Evolutionary conservation across 2,329 filamentous ascomycete genomes (phyloP).

Genomic region (Lecanoromycetidae sp.): DNA sequence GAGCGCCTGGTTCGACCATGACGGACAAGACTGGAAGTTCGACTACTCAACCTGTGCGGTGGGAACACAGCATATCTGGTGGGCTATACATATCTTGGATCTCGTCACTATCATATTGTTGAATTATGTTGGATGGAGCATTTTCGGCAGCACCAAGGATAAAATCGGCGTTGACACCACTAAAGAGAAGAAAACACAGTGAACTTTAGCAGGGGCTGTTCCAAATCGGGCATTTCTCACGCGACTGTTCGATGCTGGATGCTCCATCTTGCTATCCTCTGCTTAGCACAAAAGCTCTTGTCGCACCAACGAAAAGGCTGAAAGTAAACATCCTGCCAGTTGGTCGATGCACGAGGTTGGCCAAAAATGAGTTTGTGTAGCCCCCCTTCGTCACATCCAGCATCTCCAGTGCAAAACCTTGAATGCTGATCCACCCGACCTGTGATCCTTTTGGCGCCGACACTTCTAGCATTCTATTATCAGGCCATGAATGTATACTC

Average conservation of each 20-base stretch:
- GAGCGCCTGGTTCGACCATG: conserved; percentile 75
- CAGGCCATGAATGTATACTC: not conserved
- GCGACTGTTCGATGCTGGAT: too few relatives aligned
- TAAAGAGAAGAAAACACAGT: conserved; percentile 11
- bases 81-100: conserved; percentile 59
- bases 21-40: conserved; percentile 62
- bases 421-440: not conserved
- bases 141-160: not conserved
- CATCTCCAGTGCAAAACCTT: not conserved
- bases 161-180: not conserved
- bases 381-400: not conserved
- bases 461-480: not conserved
- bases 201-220: too few relatives aligned
- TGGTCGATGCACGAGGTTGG: not conserved
- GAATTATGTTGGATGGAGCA: conserved; percentile 5
- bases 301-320: not conserved
- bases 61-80: conserved; percentile 88
- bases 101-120: conserved; percentile 12
- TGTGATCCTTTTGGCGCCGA: not conserved
- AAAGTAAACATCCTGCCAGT: not conserved
- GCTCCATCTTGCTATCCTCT: too few relatives aligned
- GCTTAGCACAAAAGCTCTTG: not conserved
- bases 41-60: conserved; percentile 68
- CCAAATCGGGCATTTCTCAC: too few relatives aligned
- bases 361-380: not conserved